These are phyloP conservation scores for Lepiota subincarnata DNA, from an alignment of 768 basidiomycete species.

Conservation along the genomic window DNA sequence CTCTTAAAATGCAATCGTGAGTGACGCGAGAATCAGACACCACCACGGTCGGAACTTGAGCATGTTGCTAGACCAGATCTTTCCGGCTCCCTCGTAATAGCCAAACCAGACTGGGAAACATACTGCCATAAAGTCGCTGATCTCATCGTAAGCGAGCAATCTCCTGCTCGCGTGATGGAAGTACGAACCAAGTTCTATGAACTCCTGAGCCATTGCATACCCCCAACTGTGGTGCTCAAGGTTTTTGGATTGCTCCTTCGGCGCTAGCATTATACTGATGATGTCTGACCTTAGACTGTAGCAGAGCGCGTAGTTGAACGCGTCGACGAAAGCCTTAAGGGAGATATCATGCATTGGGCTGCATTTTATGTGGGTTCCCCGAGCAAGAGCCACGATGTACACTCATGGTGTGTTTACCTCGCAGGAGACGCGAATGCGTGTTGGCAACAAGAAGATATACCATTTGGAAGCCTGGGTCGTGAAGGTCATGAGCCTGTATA, in stretches of 20 bases:
- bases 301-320: slow-evolving; percentile 82
- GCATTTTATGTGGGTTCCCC: slow-evolving; percentile 77
- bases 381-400: neutral
- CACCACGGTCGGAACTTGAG: neutral
- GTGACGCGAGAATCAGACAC: slow-evolving; percentile 20
- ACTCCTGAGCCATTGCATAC: slow-evolving; percentile 94
- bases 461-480: slow-evolving; percentile 98
- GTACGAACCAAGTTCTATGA: slow-evolving; percentile 94
- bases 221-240: slow-evolving; percentile 87
- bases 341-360: slow-evolving; percentile 96
- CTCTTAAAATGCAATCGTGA: slow-evolving; percentile 94
- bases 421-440: slow-evolving; percentile 94
- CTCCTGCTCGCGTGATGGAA: slow-evolving; percentile 85
- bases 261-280: neutral
- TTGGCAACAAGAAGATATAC: slow-evolving; percentile 84
- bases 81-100: slow-evolving; percentile 71
- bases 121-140: slow-evolving; percentile 93
- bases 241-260: slow-evolving; percentile 32
- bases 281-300: slow-evolving; percentile 59
- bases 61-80: slow-evolving; percentile 64
- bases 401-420: slow-evolving; percentile 3
- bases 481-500: slow-evolving; percentile 90
- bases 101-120: slow-evolving; percentile 99
- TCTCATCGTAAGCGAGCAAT: slow-evolving; percentile 85
- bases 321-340: slow-evolving; percentile 87